Base-by-base conservation (phyloP, 768 basidiomycete genomes). In the Phaffia australis region DNA sequence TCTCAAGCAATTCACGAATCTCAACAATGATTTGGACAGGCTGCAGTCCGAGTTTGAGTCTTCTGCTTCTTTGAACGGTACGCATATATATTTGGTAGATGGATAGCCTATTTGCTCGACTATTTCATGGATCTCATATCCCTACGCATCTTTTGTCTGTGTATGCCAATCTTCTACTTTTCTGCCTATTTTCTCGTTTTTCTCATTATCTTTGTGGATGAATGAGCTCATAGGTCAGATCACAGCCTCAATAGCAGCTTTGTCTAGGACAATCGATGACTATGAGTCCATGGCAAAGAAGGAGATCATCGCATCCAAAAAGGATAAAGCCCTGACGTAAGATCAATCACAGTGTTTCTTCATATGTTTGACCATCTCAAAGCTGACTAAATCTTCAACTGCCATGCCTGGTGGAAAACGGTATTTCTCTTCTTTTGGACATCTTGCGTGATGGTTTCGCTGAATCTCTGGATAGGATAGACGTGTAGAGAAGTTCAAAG, bases 221-320 rank as follows among this genome's bases (percentile, higher is more conserved):
- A 2, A 27, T 18, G 16, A 11, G 2, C 5, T 25, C 19, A 29
- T 80, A 93, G 93, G 93, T 77, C 94, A 98, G 82, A 91, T 99
- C 77, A 89, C 89, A 42, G 92, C 93, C n/a, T 92, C 90, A 11
- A 80, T 99, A n/a, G 84, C 90, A 30, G 92, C 91, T 1, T 86
- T 98, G 82, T 86, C 88, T 59, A 79, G 95, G 65, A 92, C 95
- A 63, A 86, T 98, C 70, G 93, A 97, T 69, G 95, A 99, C 74
- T 98, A 94, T 74, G 93, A 97, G 72, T 87, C 88, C 11, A 92
- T 98, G 88, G 90, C 89, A 0, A 89, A 87, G 79, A 82, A 93
- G 69, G 95, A 99, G 77, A 90, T 95, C 74, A 92, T 98, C 61
- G 90, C 88, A 71, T 85, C 88, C 55, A 98, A 95, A 78, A 86